Conservation (phyloP, 768 basidiomycete species). For the Crassisporium funariophilum region DNA sequence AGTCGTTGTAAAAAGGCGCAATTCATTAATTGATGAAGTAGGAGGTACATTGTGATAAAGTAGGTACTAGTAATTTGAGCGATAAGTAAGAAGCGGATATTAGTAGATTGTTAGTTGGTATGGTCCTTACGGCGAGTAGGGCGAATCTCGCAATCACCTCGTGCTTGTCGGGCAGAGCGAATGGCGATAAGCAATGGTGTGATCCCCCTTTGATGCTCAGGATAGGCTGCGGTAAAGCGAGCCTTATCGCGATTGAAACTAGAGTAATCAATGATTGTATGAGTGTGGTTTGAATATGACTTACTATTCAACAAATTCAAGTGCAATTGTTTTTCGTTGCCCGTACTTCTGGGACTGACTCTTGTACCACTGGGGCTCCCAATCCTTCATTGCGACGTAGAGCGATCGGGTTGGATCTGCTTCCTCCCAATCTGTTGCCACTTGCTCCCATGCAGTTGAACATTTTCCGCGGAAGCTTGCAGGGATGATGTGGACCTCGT, state of each 20-base stretch:
- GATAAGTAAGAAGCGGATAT: no score
- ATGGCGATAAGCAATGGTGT: not conserved
- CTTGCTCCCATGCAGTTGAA: not conserved
- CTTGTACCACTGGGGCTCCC: slow-evolving; percentile 4
- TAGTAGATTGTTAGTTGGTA: no score
- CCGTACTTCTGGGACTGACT: slow-evolving; percentile 1
- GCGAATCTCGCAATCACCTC: no score
- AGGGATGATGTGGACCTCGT: slow-evolving; percentile 1
- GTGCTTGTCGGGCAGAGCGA: not conserved
- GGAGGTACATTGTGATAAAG: no score
- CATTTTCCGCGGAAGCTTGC: not conserved
- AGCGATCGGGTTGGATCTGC: not conserved
- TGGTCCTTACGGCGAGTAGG: no score
- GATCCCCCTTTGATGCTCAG: slow-evolving; percentile 3
- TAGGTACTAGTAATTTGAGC: no score
- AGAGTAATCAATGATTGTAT: no score
- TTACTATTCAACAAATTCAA: slow-evolving; percentile 10
- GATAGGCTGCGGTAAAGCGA: not conserved
- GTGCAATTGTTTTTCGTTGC: slow-evolving; percentile 2
- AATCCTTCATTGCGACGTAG: slow-evolving; percentile 5
- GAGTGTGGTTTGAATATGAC: no score
- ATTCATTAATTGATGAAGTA: no score
- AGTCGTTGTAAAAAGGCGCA: no score
- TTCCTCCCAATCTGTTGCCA: slow-evolving; percentile 1
- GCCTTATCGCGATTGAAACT: not conserved